phyloP scores from a whole-genome alignment of 2,329 filamentous ascomycete species.

The Penicillium sp. region DNA sequence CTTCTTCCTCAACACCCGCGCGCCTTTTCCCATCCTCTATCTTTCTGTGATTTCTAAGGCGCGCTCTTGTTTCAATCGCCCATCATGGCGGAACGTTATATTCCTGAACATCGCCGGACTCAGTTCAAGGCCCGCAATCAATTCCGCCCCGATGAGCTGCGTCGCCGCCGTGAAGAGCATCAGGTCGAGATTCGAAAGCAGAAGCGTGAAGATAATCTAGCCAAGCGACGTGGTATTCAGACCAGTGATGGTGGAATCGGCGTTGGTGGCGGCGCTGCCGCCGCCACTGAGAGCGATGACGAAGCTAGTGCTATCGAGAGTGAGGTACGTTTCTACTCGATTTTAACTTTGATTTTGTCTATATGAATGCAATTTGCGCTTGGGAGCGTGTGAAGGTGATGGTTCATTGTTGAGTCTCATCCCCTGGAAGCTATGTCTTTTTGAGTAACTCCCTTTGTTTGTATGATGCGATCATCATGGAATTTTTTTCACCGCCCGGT shows the following conservation, averaged over 20 bases:
- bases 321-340: conserved; percentile 62
- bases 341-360: conserved; percentile 5
- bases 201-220: conserved; percentile 97
- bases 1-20: conserved; percentile 16
- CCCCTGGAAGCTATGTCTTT: neutral
- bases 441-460: conserved; percentile 27
- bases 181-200: conserved; percentile 98
- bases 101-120: conserved; percentile 96
- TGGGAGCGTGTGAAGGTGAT: neutral
- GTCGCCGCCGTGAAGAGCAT: conserved; percentile 95
- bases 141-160: conserved; percentile 98
- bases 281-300: conserved; percentile 94
- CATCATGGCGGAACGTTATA: conserved; percentile 96
- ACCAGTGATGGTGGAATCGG: conserved; percentile 62
- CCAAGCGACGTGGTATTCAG: conserved; percentile 92
- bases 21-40: conserved; percentile 13
- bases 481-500: conserved; percentile 36
- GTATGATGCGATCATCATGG: conserved; percentile 25
- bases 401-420: neutral
- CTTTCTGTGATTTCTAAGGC: conserved; percentile 17
- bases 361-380: too few species aligned
- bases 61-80: conserved; percentile 25
- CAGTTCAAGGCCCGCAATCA: conserved; percentile 99
- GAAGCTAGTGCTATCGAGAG: conserved; percentile 90
- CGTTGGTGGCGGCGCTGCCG: conserved; percentile 60